Evolutionary conservation across 2,329 filamentous ascomycete genomes (phyloP), one percentile per base, ranked within the genome.

Genomic region (Zasmidium cellare): DNA sequence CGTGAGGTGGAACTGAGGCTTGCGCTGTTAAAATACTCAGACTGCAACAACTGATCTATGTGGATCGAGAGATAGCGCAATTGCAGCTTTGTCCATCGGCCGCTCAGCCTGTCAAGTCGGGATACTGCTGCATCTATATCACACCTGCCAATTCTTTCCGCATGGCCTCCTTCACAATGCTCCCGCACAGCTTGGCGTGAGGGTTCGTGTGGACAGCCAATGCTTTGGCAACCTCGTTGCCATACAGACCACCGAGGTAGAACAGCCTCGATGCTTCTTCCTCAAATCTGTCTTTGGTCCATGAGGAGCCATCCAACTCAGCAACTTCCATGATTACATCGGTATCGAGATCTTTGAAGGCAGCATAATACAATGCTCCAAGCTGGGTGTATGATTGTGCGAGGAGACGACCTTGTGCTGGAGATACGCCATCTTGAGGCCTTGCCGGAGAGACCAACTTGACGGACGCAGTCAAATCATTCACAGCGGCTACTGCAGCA

Each of bases 321-420:
- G 69, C 69, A 1, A 74, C 73, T 11, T 65, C 66, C 24, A 63
- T 44, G 11, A 41, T 53, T 14, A 47, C 25, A 22, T 50, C 51
- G 5, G 56, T 31, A 3, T 56, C 61, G 7, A 68, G 46, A 48
- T 68, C 67, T 53, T 66, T 65, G 2, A 58, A 61, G 41, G 66
- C 65, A 24, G 61, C 59, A 44, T 65, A 60, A 53, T 65, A 67
- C 47, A 71, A 38, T 16, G 76, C 75, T 1, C 73, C 74, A 0
- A 76, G 72, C 71, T 92, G 89, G 0, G 88, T 91, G 66, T 90
- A 84, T 3, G 88, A 86, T 64, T 87, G 84, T 1, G 87, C 84
- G 9, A 93, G 75, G 0, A 88, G 87, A 57, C 83, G 86, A 11
- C 84, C 85, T 25, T 85, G 83, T 52, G 85, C 82, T 6, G 84